phyloP scores from a whole-genome alignment of 2,329 filamentous ascomycete genomes.

The Paraconiothyrium sp. region DNA sequence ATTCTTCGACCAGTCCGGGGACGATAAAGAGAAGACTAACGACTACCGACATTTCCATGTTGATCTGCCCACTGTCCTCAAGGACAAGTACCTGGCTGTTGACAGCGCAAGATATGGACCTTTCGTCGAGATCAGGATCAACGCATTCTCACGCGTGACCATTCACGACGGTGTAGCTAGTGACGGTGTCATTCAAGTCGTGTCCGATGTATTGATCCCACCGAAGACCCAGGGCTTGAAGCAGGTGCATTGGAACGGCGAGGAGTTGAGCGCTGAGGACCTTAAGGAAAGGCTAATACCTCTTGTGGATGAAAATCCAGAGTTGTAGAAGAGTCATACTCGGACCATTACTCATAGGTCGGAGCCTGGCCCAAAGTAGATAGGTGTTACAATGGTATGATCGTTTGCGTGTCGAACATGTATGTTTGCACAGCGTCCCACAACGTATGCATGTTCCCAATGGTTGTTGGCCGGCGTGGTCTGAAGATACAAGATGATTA shows the following conservation, averaged over 20 bases:
- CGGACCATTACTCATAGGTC: neutral
- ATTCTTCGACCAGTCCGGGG: conserved; percentile 67
- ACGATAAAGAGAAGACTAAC: conserved; percentile 29
- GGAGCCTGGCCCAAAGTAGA: neutral
- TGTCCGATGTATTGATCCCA: conserved; percentile 78
- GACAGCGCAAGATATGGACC: conserved; percentile 76
- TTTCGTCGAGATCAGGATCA: conserved; percentile 76
- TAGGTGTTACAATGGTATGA: neutral
- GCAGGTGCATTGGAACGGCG: conserved; percentile 52
- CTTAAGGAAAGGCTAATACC: conserved; percentile 62
- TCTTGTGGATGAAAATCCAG: conserved; percentile 42
- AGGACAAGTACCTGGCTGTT: conserved; percentile 71
- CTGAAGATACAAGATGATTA: neutral
- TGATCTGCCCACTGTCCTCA: conserved; percentile 77
- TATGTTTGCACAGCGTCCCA: neutral
- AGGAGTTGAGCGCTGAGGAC: conserved; percentile 67
- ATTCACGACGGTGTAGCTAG: conserved; percentile 75
- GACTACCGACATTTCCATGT: conserved; percentile 65
- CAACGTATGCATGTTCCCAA: neutral
- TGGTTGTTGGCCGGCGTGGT: neutral
- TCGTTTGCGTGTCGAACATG: neutral
- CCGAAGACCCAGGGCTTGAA: conserved; percentile 64
- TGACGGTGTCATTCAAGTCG: conserved; percentile 85
- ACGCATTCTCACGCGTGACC: conserved; percentile 73
- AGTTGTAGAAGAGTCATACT: conserved; percentile 35